phyloP scores from a whole-genome alignment of 1,284 basidiomycete species.

The Laetiporus sulphureus region DNA sequence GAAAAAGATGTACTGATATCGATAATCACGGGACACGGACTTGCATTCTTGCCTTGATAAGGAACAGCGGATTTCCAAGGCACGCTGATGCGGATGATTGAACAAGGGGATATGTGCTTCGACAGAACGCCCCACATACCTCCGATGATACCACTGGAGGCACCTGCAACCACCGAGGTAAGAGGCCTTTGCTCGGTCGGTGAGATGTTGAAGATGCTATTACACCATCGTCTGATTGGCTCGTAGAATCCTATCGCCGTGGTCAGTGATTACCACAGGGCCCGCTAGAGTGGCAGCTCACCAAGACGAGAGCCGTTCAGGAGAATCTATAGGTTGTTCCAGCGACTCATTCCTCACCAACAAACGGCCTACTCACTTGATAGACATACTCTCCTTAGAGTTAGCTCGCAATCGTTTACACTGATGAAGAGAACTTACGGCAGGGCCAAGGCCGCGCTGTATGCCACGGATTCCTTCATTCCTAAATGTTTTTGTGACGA shows the following conservation, averaged over 20 bases:
- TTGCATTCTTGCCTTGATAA: constrained; percentile 98
- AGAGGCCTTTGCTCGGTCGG: constrained; percentile 60
- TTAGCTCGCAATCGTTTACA: constrained; percentile 1
- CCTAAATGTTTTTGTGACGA: constrained; percentile 82
- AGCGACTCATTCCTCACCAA: neutral
- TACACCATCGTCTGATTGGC: constrained; percentile 74
- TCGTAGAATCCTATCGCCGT: constrained; percentile 83
- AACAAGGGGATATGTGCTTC: too few species aligned
- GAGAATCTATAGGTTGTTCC: constrained; percentile 55
- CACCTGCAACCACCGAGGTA: constrained; percentile 82
- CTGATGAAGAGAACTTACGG: constrained; percentile 48
- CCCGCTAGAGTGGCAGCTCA: constrained; percentile 26
- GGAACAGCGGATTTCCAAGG: constrained; percentile 90
- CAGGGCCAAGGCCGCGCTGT: constrained; percentile 87
- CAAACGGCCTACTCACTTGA: constrained; percentile 47
- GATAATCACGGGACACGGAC: constrained; percentile 31
- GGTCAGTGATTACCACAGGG: constrained; percentile 3
- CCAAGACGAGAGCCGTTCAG: constrained; percentile 94
- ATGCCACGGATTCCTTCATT: constrained; percentile 89
- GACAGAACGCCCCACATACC: constrained; percentile 50
- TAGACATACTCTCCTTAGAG: constrained; percentile 67
- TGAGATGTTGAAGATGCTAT: constrained; percentile 60
- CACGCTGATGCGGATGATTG: constrained; percentile 7
- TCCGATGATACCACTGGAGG: constrained; percentile 85
- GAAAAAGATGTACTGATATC: neutral